Percentiles rank a stretch among this genome's conserved stretches.
Conservation (phyloP, 306 rosid genomes). For the Luffa acutangula region DNA sequence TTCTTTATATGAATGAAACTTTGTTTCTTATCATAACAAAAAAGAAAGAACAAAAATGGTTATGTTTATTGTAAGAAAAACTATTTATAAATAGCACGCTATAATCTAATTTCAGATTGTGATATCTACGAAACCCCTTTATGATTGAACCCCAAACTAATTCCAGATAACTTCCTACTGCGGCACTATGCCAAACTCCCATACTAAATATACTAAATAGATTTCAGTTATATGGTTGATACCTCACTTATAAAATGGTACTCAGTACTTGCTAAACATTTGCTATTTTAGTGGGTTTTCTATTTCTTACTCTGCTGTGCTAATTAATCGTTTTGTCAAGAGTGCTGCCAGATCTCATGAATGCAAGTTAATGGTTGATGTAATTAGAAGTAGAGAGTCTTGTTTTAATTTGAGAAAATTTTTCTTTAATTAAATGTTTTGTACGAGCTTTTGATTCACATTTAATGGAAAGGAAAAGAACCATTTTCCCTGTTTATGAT, state of each 20-base stretch:
- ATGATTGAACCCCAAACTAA: not conserved
- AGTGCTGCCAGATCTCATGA: not conserved
- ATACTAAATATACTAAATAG: not conserved
- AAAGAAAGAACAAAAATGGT: not conserved
- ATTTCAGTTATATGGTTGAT: not conserved
- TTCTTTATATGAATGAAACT: not conserved
- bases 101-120: not conserved
- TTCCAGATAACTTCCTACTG: not conserved
- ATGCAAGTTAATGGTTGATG: not conserved
- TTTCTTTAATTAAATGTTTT: not conserved
- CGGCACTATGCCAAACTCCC: not conserved
- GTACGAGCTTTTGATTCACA: not conserved
- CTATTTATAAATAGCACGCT: not conserved
- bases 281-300: not conserved
- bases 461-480: not conserved
- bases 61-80: not conserved
- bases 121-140: not conserved
- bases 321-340: not conserved
- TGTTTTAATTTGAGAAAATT: not conserved
- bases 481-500: not conserved
- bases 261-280: not conserved
- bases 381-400: not conserved
- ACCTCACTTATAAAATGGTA: not conserved
- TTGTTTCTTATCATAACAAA: not conserved
- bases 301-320: not conserved